Conservation (phyloP, 1,284 basidiomycete species). For the Naganishia sp. region DNA sequence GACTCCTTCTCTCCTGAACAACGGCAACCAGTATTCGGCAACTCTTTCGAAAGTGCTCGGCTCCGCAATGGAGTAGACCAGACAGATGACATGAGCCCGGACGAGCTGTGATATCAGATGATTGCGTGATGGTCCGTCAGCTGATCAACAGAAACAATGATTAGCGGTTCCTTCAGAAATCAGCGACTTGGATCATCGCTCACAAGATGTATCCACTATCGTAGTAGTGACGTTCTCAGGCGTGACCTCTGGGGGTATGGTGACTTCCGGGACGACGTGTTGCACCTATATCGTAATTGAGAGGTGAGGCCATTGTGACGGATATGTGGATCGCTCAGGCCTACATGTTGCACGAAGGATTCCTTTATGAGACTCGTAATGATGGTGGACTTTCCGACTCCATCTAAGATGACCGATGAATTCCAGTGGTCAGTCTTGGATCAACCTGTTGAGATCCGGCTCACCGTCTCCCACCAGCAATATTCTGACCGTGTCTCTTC, state of each 20-base stretch:
- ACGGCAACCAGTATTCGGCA: conserved; percentile 98
- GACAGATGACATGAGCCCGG: conserved; percentile 95
- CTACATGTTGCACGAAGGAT: conserved; percentile 81
- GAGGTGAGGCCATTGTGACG: not conserved
- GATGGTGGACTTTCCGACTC: conserved; percentile 91
- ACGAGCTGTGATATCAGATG: conserved; percentile 93
- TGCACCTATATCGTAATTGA: conserved; percentile 65
- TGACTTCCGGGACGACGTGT: conserved; percentile 90
- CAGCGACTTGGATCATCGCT: conserved; percentile 43
- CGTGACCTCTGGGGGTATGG: conserved; percentile 91
- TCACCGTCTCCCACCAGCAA: conserved; percentile 89
- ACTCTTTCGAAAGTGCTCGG: conserved; percentile 95
- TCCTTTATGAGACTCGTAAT: conserved; percentile 95
- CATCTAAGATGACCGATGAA: conserved; percentile 61
- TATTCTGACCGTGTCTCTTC: conserved; percentile 84
- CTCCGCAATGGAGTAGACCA: conserved; percentile 95
- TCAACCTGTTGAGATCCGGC: conserved; percentile 44
- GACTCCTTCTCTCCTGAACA: conserved; percentile 90
- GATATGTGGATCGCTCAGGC: conserved; percentile 40
- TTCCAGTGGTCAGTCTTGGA: not conserved
- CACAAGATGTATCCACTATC: conserved; percentile 91
- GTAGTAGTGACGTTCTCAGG: conserved; percentile 94
- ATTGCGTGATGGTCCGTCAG: conserved; percentile 58
- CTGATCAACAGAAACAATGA: conserved; percentile 22
- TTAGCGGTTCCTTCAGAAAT: not conserved